Evolutionary conservation across 2,329 filamentous ascomycete species (phyloP).

Genomic region (Aspergillus sp.): DNA sequence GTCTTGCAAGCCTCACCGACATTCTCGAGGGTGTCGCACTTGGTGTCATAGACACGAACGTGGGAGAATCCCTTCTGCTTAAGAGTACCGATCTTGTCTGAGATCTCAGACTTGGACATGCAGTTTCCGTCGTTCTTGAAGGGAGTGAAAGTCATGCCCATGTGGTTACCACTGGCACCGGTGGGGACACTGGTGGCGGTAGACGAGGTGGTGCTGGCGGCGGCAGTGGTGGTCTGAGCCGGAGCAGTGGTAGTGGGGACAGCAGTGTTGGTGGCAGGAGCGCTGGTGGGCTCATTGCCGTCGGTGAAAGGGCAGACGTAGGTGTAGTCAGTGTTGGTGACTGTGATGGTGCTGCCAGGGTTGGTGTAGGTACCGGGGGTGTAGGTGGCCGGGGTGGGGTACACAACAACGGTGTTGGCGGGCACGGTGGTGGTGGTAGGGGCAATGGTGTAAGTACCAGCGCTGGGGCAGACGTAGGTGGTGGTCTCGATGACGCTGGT

Average conservation of each 20-base stretch:
- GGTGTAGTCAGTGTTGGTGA: constrained; percentile 67
- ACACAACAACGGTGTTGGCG: constrained; percentile 54
- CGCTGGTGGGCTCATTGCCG: constrained; percentile 31
- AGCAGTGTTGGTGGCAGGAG: constrained; percentile 28
- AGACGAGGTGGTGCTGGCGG: constrained; percentile 25
- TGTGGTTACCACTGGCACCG: constrained; percentile 34
- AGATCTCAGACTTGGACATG: constrained; percentile 62
- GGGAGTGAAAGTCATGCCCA: constrained; percentile 79
- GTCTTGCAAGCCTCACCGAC: constrained; percentile 69
- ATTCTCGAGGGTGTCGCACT: constrained; percentile 78
- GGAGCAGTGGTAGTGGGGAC: constrained; percentile 19
- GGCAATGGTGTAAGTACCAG: constrained; percentile 74
- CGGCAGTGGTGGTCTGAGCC: constrained; percentile 24
- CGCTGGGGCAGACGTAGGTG: constrained; percentile 69
- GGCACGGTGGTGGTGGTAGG: constrained; percentile 63
- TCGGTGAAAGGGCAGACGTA: constrained; percentile 69
- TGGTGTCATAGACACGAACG: constrained; percentile 85
- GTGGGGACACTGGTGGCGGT: constrained; percentile 21
- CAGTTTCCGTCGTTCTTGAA: no score
- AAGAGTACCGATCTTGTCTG: constrained; percentile 62
- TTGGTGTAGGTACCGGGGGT: constrained; percentile 72
- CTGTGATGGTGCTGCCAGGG: constrained; percentile 64
- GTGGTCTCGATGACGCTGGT: constrained; percentile 69
- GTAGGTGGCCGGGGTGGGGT: constrained; percentile 65
- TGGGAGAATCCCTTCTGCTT: constrained; percentile 65